These are phyloP conservation scores for Cubamyces lactineus DNA, from an alignment of 768 basidiomycete species.

Conservation along the genomic window DNA sequence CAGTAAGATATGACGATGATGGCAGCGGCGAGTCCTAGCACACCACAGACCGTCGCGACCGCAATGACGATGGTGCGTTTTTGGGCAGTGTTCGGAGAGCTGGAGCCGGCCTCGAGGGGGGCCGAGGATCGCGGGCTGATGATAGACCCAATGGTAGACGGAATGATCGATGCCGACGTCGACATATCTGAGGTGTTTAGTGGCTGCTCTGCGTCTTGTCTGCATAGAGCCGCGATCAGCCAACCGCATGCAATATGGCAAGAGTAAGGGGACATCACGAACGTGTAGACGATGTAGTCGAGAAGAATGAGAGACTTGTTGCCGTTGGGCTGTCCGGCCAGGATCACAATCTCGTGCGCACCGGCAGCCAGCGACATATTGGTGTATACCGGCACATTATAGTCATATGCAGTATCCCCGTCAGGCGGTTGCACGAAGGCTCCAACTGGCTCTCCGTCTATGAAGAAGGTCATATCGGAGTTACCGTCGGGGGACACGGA, in stretches of 20 bases:
- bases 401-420: slow-evolving; percentile 32
- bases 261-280: background rate
- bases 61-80: slow-evolving; percentile 24
- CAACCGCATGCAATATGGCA: background rate
- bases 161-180: background rate
- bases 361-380: slow-evolving; percentile 32
- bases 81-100: slow-evolving; percentile 5
- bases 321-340: slow-evolving; percentile 38
- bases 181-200: background rate
- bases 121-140: background rate
- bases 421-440: slow-evolving; percentile 31
- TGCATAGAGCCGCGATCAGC: background rate
- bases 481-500: slow-evolving; percentile 31
- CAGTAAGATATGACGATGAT: slow-evolving; percentile 9
- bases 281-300: slow-evolving; percentile 48
- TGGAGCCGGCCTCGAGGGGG: background rate
- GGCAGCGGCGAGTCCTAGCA: slow-evolving; percentile 5
- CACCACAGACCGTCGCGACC: slow-evolving; percentile 13
- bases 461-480: slow-evolving; percentile 42
- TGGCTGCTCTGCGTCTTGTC: slow-evolving; percentile 2
- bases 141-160: background rate
- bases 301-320: slow-evolving; percentile 38
- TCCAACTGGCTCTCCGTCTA: slow-evolving; percentile 40
- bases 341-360: slow-evolving; percentile 38
- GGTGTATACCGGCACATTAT: slow-evolving; percentile 41